Base-by-base conservation (phyloP, 1,284 basidiomycete species). In the Tilletia walkeri region DNA sequence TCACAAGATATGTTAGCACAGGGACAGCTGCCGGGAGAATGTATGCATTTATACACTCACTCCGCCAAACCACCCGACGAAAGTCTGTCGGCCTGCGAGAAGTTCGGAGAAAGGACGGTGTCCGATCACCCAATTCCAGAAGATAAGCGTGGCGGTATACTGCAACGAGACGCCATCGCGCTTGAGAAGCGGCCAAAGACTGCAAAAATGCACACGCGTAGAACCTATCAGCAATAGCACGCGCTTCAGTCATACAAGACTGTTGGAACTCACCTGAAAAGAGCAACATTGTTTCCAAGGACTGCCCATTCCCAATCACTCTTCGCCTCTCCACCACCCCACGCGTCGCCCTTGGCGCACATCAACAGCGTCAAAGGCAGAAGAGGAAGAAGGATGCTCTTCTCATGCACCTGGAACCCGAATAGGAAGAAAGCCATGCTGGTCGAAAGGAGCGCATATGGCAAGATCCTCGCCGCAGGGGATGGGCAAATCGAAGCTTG, bases 371-470 rank as follows among this genome's bases (percentile, higher is more conserved):
- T 92, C 36, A 95, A 86, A 0, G 94, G 94, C 74, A 96, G 84
- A 24, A 96, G 86, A 2, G 94, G 93, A 0, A 97, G 82, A n/a
- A 97, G 82, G 65, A 96, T 92, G 2, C 91, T 91, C 86, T 96
- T 96, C 84, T 96, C 94, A 84, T 95, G 94, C 38, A 94, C 94
- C 82, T 96, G 94, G 84, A 96, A 95, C 6, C 93, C 94, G 85
- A 96, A 95, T 34, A 98, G 86, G 85, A 94, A 96, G 87, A 96
- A 95, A 3, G 93, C 91, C 86, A 95, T 79, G 3, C 81, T 77
- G 5, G 80, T 75, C 48, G 73, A 75, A 48, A 80, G 39, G 24
- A 84, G 76, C 45, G 83, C 84, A 61, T 82, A 83, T 3, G 76
- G 80, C 3, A 83, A 73, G 67, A 83, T 72, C 30, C 72, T 70